Conservation (phyloP, 106 monocot species). For the Dendrobium officinale region DNA sequence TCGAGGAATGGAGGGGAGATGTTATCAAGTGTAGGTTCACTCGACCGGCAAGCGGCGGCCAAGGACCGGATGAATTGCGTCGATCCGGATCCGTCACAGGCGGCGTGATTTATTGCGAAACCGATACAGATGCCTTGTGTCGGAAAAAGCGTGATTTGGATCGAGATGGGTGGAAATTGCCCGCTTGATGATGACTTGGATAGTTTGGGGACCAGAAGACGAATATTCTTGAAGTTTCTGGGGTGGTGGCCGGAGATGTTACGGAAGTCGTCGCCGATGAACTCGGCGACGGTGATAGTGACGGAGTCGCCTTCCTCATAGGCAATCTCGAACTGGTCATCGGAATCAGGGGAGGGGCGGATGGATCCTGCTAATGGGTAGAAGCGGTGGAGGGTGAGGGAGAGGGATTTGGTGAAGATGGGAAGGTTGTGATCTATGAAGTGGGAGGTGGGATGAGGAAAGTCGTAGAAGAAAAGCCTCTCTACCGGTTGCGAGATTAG, state of each 20-base stretch:
- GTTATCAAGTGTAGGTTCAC: too few relatives aligned
- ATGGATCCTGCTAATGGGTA: constrained; percentile 28
- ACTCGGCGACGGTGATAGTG: constrained; percentile 20
- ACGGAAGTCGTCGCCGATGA: constrained; percentile 13
- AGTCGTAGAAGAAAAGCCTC: constrained; percentile 45
- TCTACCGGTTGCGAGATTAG: constrained; percentile 9
- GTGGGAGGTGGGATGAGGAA: constrained; percentile 15
- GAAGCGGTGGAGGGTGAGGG: constrained; percentile 36
- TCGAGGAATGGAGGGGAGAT: constrained; percentile 11
- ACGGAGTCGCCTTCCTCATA: constrained; percentile 25
- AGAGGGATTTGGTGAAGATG: constrained; percentile 41
- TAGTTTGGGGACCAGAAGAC: constrained; percentile 13
- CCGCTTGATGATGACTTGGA: constrained; percentile 8
- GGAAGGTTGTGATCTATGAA: constrained; percentile 28
- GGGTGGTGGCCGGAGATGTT: constrained; percentile 7
- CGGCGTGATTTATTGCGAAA: constrained; percentile 9
- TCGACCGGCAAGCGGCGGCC: constrained; percentile 5
- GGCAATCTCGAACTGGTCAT: constrained; percentile 20
- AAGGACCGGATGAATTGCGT: constrained; percentile 16
- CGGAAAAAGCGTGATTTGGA: constrained; percentile 18
- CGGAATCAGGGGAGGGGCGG: not conserved
- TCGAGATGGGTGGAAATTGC: constrained; percentile 7
- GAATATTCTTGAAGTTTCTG: constrained; percentile 3
- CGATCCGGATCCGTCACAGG: constrained; percentile 9
- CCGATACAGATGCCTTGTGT: constrained; percentile 18